These are phyloP conservation scores for Acacia confusa DNA, from an alignment of 306 rosid genomes.

Conservation along the genomic window DNA sequence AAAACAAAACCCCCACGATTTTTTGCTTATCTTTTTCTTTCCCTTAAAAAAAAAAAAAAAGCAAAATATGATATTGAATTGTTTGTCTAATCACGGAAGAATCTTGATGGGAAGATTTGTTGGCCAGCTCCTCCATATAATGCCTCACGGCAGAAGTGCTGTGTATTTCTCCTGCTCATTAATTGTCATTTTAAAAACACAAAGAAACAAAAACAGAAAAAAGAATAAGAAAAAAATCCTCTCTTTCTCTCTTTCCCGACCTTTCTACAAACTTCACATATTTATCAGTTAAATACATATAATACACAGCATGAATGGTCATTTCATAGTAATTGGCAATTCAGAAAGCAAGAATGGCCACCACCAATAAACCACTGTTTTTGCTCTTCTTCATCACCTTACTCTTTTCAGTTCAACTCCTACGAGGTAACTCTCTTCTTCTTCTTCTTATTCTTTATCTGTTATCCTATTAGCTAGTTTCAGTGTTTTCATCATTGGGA, in stretches of 20 bases:
- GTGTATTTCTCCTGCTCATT: not conserved
- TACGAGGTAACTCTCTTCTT: not conserved
- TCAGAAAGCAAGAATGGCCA: not conserved
- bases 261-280: not conserved
- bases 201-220: not conserved
- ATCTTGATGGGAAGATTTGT: not conserved
- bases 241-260: not conserved
- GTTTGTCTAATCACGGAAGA: not conserved
- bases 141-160: constrained; percentile 2
- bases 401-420: not conserved
- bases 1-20: no score
- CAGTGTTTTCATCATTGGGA: not conserved
- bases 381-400: not conserved
- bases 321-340: not conserved
- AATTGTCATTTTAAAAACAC: not conserved
- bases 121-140: not conserved
- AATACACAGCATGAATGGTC: not conserved
- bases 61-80: not conserved
- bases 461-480: not conserved
- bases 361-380: not conserved
- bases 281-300: not conserved
- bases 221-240: not conserved
- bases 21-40: not conserved
- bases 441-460: not conserved
- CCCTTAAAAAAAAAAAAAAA: not conserved